Percentiles rank a stretch among this genome's conserved stretches.
phyloP scores from a whole-genome alignment of 225 moss, liverwort and hornwort species.

The Polytrichum formosum region DNA sequence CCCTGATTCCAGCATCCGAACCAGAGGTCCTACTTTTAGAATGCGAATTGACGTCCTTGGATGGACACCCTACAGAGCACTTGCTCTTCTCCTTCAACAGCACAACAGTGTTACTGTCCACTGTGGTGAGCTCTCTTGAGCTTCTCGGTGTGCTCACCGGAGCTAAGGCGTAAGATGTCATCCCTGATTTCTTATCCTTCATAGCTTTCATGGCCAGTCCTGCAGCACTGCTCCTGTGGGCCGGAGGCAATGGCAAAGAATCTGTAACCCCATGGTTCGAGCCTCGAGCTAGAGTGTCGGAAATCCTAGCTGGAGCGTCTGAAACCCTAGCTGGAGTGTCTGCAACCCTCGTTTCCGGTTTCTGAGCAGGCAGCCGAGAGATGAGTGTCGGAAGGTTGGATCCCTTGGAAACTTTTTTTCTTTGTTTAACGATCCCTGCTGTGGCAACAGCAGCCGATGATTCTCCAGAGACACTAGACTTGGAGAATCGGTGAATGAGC shows the following conservation, averaged over 20 bases:
- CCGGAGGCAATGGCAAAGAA: slow-evolving; percentile 28
- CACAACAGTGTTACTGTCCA: slow-evolving; percentile 11
- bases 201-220: slow-evolving; percentile 29
- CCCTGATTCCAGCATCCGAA: not conserved
- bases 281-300: not conserved
- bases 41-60: slow-evolving; percentile 12
- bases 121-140: slow-evolving; percentile 9
- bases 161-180: slow-evolving; percentile 20
- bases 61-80: slow-evolving; percentile 22
- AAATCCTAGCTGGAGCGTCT: not conserved
- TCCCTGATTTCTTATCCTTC: slow-evolving; percentile 20
- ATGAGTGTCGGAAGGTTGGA: slow-evolving; percentile 23
- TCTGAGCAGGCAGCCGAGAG: slow-evolving; percentile 30
- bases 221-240: slow-evolving; percentile 16
- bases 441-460: not conserved
- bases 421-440: slow-evolving; percentile 2
- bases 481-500: slow-evolving; percentile 22
- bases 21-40: slow-evolving; percentile 3
- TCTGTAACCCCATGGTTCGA: not conserved
- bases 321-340: not conserved
- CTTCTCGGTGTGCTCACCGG: slow-evolving; percentile 14
- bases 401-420: slow-evolving; percentile 6
- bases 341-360: slow-evolving; percentile 8
- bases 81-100: slow-evolving; percentile 18
- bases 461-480: not conserved